A percentile compares a stretch with the other conserved stretches of the same genome.
phyloP scores from a whole-genome alignment of 805 yeast species.

The Cyberlindnera veronae region DNA sequence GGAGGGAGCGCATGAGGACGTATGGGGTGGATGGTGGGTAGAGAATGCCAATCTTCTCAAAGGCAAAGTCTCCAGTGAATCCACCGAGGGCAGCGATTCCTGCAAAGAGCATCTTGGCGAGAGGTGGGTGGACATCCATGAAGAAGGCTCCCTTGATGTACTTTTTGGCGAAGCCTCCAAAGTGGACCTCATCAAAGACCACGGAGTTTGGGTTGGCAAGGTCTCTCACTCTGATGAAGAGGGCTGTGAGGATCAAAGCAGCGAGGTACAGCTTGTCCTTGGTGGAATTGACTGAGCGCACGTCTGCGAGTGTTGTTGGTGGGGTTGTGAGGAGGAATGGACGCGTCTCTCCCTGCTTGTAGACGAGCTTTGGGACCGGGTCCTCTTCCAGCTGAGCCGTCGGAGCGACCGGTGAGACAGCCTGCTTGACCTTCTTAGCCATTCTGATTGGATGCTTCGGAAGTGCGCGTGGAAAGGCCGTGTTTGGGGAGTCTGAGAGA shows the following conservation, averaged over 20 bases:
- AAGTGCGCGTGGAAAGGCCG: too few species aligned
- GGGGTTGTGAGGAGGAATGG: slow-evolving; percentile 53
- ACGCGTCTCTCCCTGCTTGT: slow-evolving; percentile 50
- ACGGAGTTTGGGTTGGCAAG: slow-evolving; percentile 73
- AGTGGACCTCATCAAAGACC: slow-evolving; percentile 91
- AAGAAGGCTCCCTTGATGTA: slow-evolving; percentile 64
- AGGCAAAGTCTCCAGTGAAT: slow-evolving; percentile 66
- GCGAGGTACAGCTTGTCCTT: slow-evolving; percentile 40
- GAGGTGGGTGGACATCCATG: slow-evolving; percentile 79
- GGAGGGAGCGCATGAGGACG: slow-evolving; percentile 62
- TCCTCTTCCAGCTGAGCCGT: slow-evolving; percentile 20
- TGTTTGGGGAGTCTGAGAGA: too few species aligned
- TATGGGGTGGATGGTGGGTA: slow-evolving; percentile 62
- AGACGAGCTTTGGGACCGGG: slow-evolving; percentile 43
- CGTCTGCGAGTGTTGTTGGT: slow-evolving; percentile 34
- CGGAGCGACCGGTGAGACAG: not conserved
- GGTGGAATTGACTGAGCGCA: slow-evolving; percentile 37
- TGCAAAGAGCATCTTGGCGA: slow-evolving; percentile 73
- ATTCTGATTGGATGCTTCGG: too few species aligned
- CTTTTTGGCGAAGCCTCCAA: slow-evolving; percentile 92
- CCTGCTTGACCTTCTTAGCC: slow-evolving; percentile 19
- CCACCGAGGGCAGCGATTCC: slow-evolving; percentile 67
- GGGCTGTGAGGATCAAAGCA: slow-evolving; percentile 48
- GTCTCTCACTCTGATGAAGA: slow-evolving; percentile 55
- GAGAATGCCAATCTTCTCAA: slow-evolving; percentile 60